Evolutionary conservation across 176 grass and related monocot genomes (phyloP).

Genomic region (Lolium rigidum): DNA sequence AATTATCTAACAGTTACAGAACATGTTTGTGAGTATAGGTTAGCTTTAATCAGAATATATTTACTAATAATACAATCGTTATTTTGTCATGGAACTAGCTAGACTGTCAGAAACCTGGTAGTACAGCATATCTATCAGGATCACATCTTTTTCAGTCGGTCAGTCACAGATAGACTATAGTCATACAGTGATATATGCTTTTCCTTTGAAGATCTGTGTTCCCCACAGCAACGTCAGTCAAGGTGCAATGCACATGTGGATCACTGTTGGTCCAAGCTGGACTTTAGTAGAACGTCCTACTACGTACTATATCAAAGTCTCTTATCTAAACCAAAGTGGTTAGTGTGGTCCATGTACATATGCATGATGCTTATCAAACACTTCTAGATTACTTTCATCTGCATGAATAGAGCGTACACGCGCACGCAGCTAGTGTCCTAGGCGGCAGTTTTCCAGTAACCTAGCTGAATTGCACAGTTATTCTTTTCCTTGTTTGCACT

Average conservation of each 20-base stretch:
- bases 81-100: slow-evolving; percentile 21
- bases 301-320: not conserved
- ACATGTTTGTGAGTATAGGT: too few relatives aligned
- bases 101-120: not conserved
- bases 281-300: not conserved
- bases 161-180: not conserved
- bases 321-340: slow-evolving; percentile 26
- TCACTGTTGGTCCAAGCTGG: slow-evolving; percentile 50
- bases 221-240: slow-evolving; percentile 40
- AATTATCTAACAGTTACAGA: too few relatives aligned
- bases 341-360: slow-evolving; percentile 35
- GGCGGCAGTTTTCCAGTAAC: slow-evolving; percentile 39
- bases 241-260: slow-evolving; percentile 49
- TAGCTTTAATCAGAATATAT: not conserved
- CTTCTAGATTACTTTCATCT: not conserved
- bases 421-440: slow-evolving; percentile 36
- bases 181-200: not conserved
- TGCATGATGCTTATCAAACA: slow-evolving; percentile 26
- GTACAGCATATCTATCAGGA: not conserved
- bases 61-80: not conserved
- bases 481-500: slow-evolving; percentile 50
- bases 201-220: slow-evolving; percentile 39
- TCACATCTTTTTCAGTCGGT: slow-evolving; percentile 29
- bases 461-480: slow-evolving; percentile 35
- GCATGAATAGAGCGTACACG: not conserved